Percentiles rank a stretch among this genome's conserved stretches.
Conservation (phyloP, 768 basidiomycete species). For the Auricularia sp. region DNA sequence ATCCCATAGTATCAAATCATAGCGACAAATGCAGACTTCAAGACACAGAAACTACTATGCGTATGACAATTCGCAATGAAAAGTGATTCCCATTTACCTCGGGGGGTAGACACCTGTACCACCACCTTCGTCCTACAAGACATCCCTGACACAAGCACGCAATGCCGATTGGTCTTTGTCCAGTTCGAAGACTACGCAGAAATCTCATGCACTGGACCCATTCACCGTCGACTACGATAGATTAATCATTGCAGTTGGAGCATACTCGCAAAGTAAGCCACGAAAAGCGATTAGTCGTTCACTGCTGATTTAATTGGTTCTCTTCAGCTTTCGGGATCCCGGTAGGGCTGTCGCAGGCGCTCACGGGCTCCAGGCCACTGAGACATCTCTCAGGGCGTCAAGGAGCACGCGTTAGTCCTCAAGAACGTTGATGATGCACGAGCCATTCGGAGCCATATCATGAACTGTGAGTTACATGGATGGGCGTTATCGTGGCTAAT, state of each 20-base stretch:
- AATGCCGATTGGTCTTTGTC: conserved; percentile 4
- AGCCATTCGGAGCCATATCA: conserved; percentile 54
- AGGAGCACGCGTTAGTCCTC: conserved; percentile 72
- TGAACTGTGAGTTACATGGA: conserved; percentile 43
- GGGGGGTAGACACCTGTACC: conserved; percentile 12
- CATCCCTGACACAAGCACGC: neutral
- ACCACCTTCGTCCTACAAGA: conserved; percentile 7
- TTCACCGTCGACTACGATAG: conserved; percentile 69
- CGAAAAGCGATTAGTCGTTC: neutral
- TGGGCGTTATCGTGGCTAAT: neutral
- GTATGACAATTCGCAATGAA: conserved; percentile 29
- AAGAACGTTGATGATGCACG: conserved; percentile 73
- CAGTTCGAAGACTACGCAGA: conserved; percentile 5
- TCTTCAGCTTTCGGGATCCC: conserved; percentile 53
- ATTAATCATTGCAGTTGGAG: conserved; percentile 75
- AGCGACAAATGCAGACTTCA: conserved; percentile 37
- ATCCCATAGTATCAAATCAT: neutral
- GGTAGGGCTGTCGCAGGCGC: neutral
- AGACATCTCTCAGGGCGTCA: conserved; percentile 37
- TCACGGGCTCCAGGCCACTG: neutral
- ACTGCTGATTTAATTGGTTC: neutral
- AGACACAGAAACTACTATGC: conserved; percentile 47
- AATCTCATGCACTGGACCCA: conserved; percentile 13
- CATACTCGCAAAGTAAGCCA: conserved; percentile 67
- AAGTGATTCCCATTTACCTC: conserved; percentile 13